A percentile compares a stretch with the other conserved stretches of the same genome.
phyloP scores from a whole-genome alignment of 768 basidiomycete species.

The Panellus pusillus region DNA sequence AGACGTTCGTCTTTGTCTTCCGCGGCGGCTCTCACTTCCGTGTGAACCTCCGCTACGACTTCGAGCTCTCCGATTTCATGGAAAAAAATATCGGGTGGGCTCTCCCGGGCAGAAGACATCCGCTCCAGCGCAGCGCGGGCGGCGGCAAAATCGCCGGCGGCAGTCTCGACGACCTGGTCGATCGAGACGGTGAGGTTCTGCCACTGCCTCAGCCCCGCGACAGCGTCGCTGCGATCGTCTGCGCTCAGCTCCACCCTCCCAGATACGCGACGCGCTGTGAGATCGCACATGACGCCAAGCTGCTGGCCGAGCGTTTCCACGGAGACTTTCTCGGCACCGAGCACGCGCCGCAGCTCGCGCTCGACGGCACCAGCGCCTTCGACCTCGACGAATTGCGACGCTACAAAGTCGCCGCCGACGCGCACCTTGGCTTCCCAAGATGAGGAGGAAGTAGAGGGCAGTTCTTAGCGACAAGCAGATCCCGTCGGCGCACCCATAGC shows the following conservation, averaged over 20 bases:
- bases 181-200: slow-evolving; percentile 2
- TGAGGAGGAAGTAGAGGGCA: neutral
- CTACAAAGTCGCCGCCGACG: slow-evolving; percentile 14
- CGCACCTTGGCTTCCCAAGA: slow-evolving; percentile 19
- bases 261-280: slow-evolving; percentile 7
- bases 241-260: neutral
- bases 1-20: neutral
- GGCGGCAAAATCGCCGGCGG: neutral
- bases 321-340: neutral
- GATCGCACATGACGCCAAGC: slow-evolving; percentile 9
- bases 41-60: slow-evolving; percentile 9
- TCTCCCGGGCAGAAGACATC: neutral
- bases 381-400: slow-evolving; percentile 20
- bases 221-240: neutral
- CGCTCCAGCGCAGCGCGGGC: neutral
- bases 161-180: slow-evolving; percentile 9
- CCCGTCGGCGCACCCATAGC: slow-evolving; percentile 15
- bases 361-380: slow-evolving; percentile 14
- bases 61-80: slow-evolving; percentile 18
- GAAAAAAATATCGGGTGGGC: slow-evolving; percentile 2
- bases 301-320: slow-evolving; percentile 1
- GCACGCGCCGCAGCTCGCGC: slow-evolving; percentile 8
- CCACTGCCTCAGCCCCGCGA: no score
- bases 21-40: neutral
- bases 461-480: neutral